A percentile compares a stretch with the other conserved stretches of the same genome.
phyloP scores from a whole-genome alignment of 208 protist genomes.

The Wallacemonas sp. region DNA sequence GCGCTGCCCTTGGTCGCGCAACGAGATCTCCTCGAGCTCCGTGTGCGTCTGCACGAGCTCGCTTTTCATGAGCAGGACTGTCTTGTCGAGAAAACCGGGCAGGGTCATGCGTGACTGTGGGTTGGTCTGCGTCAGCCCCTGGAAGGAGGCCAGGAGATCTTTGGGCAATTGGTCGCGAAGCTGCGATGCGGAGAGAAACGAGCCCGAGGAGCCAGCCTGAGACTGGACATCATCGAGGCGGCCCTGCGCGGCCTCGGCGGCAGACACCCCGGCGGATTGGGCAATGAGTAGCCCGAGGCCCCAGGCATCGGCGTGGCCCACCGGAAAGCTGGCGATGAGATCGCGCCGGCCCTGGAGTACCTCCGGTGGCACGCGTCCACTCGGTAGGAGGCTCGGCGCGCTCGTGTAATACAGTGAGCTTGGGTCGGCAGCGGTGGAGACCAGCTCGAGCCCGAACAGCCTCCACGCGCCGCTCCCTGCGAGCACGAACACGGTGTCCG shows the following conservation, averaged over 20 bases:
- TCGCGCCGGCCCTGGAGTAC: slow-evolving; percentile 1
- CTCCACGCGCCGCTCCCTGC: slow-evolving; percentile 69
- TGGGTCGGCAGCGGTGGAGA: slow-evolving; percentile 18
- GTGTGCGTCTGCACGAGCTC: slow-evolving; percentile 60
- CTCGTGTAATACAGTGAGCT: slow-evolving; percentile 19
- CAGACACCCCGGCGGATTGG: slow-evolving; percentile 45
- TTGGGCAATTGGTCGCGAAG: slow-evolving; percentile 33
- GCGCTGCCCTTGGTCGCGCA: slow-evolving; percentile 57
- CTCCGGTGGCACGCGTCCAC: slow-evolving; percentile 24
- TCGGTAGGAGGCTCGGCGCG: not conserved
- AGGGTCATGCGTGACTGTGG: slow-evolving; percentile 44
- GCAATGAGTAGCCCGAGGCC: slow-evolving; percentile 76
- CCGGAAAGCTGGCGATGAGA: slow-evolving; percentile 3
- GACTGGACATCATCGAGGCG: slow-evolving; percentile 13
- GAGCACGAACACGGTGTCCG: slow-evolving; percentile 65
- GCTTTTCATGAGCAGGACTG: slow-evolving; percentile 57
- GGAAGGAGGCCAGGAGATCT: slow-evolving; percentile 47
- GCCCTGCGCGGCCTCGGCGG: slow-evolving; percentile 18
- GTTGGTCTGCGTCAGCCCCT: slow-evolving; percentile 42
- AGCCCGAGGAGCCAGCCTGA: not conserved
- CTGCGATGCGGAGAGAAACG: not conserved
- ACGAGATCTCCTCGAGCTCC: slow-evolving; percentile 56
- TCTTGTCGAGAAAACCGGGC: slow-evolving; percentile 39
- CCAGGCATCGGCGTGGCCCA: slow-evolving; percentile 67
- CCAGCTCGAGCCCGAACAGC: slow-evolving; percentile 79